phyloP scores from a whole-genome alignment of 805 yeast genomes.

The Brettanomyces bruxellensis region DNA sequence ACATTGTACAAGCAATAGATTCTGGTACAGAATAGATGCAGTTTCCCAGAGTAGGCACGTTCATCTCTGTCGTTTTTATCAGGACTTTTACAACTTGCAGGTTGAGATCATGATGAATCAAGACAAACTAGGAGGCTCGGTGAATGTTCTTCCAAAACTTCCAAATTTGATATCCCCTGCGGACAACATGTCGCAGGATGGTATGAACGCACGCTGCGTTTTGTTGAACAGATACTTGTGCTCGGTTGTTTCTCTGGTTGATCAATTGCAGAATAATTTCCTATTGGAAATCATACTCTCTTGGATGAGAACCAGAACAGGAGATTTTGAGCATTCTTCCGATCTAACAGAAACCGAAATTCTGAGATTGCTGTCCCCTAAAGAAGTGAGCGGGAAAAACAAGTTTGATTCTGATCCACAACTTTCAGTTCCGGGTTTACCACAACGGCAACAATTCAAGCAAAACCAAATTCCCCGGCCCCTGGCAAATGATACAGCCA shows the following conservation, averaged over 20 bases:
- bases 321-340: slow-evolving; percentile 22
- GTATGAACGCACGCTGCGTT: slow-evolving; percentile 28
- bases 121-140: not conserved
- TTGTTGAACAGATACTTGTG: slow-evolving; percentile 32
- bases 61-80: slow-evolving; percentile 39
- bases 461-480: not conserved
- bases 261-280: not conserved
- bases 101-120: slow-evolving; percentile 8
- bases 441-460: not conserved
- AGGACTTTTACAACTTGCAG: slow-evolving; percentile 42
- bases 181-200: slow-evolving; percentile 19
- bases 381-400: not conserved
- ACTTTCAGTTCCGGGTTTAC: not conserved
- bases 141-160: slow-evolving; percentile 27
- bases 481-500: not conserved
- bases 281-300: not conserved
- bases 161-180: slow-evolving; percentile 40
- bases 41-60: slow-evolving; percentile 18
- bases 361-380: slow-evolving; percentile 5
- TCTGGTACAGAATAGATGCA: slow-evolving; percentile 43
- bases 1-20: slow-evolving; percentile 32
- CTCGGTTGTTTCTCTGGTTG: slow-evolving; percentile 11
- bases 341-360: slow-evolving; percentile 16
- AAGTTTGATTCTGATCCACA: not conserved
- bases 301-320: slow-evolving; percentile 1